Evolutionary conservation across 1,284 basidiomycete genomes (phyloP).

Genomic region (Testicularia cyperi): DNA sequence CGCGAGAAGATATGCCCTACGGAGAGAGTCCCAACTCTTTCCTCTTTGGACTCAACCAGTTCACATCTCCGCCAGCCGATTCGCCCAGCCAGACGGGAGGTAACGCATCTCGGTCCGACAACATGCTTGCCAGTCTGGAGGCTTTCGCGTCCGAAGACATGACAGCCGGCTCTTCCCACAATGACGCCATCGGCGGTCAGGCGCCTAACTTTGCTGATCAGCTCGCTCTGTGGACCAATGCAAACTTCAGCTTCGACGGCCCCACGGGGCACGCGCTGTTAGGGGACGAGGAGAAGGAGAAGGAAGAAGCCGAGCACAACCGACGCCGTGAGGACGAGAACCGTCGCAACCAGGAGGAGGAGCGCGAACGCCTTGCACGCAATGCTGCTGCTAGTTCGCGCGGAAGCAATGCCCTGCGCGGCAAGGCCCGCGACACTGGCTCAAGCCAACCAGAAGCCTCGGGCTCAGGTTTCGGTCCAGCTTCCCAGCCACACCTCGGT

Average conservation of each 20-base stretch:
- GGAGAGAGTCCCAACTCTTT: constrained; percentile 50
- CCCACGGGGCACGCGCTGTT: constrained; percentile 58
- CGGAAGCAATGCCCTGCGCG: constrained; percentile 27
- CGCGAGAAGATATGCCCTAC: constrained; percentile 36
- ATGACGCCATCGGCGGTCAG: constrained; percentile 21
- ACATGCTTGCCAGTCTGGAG: constrained; percentile 40
- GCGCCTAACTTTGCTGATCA: constrained; percentile 56
- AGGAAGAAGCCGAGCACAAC: constrained; percentile 49
- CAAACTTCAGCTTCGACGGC: constrained; percentile 59
- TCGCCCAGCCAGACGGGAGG: constrained; percentile 12
- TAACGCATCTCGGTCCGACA: constrained; percentile 24
- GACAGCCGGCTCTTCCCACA: constrained; percentile 11
- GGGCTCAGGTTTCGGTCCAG: constrained; percentile 7
- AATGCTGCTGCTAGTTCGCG: constrained; percentile 42
- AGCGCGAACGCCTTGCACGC: constrained; percentile 32
- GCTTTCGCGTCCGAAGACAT: constrained; percentile 37
- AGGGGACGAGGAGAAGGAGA: constrained; percentile 58
- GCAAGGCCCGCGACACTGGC: constrained; percentile 32
- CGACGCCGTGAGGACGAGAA: constrained; percentile 40
- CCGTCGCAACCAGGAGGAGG: constrained; percentile 42
- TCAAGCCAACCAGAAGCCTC: constrained; percentile 5
- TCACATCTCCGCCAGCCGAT: constrained; percentile 36
- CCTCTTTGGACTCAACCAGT: constrained; percentile 53
- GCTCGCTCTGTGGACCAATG: constrained; percentile 59
- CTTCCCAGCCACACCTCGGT: constrained; percentile 16